Base-by-base conservation (phyloP, 1,139 yeast species). In the Sugiyamaella grinbergsii region DNA sequence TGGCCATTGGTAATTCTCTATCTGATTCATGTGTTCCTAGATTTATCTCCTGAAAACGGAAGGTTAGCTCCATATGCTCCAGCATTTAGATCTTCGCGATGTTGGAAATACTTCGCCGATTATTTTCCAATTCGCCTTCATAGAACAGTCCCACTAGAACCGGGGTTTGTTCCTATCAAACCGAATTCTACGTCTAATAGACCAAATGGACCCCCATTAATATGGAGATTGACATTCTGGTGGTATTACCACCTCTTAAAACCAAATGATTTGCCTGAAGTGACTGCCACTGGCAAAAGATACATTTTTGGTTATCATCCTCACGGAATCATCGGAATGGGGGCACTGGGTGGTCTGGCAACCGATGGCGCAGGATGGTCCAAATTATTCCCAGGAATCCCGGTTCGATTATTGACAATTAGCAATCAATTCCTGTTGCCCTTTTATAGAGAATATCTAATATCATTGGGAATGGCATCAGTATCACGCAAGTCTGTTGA, bases 291-390 rank as follows among this genome's bases (percentile, higher is more conserved):
- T 0, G 72, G 72, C 33, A 55, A 58, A 47, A 75, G 85, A 42
- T 93, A 93, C 66, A 81, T 93, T 1, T 91, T 93, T 69, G 96
- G 97, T 0, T 86, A 89, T 64, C 98, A 91, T 68, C 98, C 99
- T 0, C 98, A 93, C 66, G 98, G 99, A 0, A 91, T 93, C 8
- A 90, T 91, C 23, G 89, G 96, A 0, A 78, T 91, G 79, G 97
- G 98, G 0, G 94, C 85, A 0, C 82, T 93, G 67, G 96, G 96
- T 3, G 83, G 83, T 0, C 76, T 93, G 62, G 93, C 85, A 0
- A 86, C 95, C 7, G 91, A 91, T 58, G 94, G 91, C 10, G 77
- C 85, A 4, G 76, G 76, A 31, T 86, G 87, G 78, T 72, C 80
- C 26, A 70, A 78, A 22, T 59, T 82, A 10, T 87, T 93, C 57